Base-by-base conservation (phyloP, 352 stramenopile genomes). In the Phytophthora megakarya region DNA sequence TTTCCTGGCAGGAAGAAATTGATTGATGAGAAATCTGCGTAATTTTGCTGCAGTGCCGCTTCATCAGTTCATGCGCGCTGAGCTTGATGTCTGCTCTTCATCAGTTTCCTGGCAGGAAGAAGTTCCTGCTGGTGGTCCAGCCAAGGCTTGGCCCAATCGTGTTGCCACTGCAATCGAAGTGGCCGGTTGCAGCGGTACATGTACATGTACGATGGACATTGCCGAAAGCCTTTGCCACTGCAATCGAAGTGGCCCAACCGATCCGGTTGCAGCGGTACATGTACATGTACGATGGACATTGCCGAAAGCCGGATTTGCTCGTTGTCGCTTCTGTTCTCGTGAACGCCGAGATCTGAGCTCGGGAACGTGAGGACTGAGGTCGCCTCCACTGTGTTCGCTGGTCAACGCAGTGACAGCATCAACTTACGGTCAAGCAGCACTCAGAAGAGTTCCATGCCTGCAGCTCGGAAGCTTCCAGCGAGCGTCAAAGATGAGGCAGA, bases 11-110 rank as follows among this genome's bases (percentile, higher is more conserved):
- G n/a, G n/a, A n/a, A n/a, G n/a, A n/a, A n/a, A n/a, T 49, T 38
- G 46, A 65, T 40, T 65, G 40, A 61, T 61, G 48, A 55, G 33
- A 61, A 7, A 26, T 56, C 35, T 25, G 44, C 44, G 38, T 56
- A 46, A 9, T 60, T 70, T 65, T 69, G 53, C 53, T 48, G 53
- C 51, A 22, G 32, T 55, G 49, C 30, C 40, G 33, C 33, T 63
- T 57, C 1, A 13, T 35, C 8, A 28, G 49, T 65, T 53, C 61
- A 60, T 47, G 51, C 8, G n/a, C n/a, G n/a, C 32, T 39, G 33
- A 62, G 11, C n/a, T 51, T 43, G 26, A 57, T 51, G 55, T 33
- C 56, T 65, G 46, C 47, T 59, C 28, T n/a, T 40, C 21, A 51
- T 22, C 19, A 12, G n/a, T n/a, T n/a, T n/a, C n/a, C n/a, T n/a